These are phyloP conservation scores for Halophytophthora batemanensis DNA, from an alignment of 352 stramenopile species.

Conservation along the genomic window DNA sequence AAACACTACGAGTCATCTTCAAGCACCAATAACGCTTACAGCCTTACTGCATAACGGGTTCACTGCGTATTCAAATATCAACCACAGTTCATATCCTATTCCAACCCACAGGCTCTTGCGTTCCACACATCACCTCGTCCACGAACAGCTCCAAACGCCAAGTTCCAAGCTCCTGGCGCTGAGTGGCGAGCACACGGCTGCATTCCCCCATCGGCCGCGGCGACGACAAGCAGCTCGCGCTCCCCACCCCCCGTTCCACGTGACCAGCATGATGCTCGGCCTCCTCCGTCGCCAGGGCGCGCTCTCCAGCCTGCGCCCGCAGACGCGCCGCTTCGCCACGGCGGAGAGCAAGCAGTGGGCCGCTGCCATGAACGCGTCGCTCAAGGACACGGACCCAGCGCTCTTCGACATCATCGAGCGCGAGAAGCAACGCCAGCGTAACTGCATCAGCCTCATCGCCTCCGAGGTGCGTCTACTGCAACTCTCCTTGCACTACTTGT, in stretches of 20 bases:
- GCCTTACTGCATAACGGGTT: too few species aligned
- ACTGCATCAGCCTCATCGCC: constrained; percentile 98
- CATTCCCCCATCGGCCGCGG: neutral
- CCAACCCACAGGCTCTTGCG: too few species aligned
- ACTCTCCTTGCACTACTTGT: neutral
- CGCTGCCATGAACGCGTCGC: constrained; percentile 83
- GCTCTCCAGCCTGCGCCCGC: constrained; percentile 11
- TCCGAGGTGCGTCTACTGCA: constrained; percentile 80
- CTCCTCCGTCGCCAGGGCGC: constrained; percentile 20
- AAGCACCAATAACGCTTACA: too few species aligned
- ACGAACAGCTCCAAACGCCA: too few species aligned
- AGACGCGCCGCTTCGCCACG: constrained; percentile 41
- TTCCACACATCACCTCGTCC: too few species aligned
- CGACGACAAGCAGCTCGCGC: constrained; percentile 13
- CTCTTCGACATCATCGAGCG: constrained; percentile 95
- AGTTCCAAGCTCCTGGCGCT: too few species aligned
- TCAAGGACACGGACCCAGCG: constrained; percentile 90
- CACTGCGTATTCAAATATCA: too few species aligned
- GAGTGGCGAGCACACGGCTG: neutral
- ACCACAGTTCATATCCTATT: too few species aligned
- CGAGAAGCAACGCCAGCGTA: constrained; percentile 97
- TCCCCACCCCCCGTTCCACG: constrained; percentile 5
- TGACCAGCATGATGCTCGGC: constrained; percentile 26
- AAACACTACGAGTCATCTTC: too few species aligned
- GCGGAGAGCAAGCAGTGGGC: constrained; percentile 65